Evolutionary conservation across 306 rosid species (phyloP), one percentile per base, ranked within the genome.

Genomic region (Rubus idaeus): DNA sequence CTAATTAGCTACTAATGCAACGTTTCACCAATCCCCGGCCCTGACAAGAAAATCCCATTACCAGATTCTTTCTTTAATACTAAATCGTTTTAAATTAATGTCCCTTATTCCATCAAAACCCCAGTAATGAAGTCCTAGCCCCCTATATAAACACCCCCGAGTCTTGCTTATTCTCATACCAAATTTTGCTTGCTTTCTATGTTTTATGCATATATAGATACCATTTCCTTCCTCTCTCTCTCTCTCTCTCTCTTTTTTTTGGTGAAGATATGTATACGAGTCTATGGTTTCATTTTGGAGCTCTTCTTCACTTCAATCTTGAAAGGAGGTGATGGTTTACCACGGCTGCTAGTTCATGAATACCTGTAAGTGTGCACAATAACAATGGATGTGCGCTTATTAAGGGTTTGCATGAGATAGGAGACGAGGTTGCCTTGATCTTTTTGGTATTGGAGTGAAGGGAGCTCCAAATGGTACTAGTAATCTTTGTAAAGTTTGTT

Each of bases 381-480:
- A 17, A 7, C 16, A 16, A 51, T 50, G 53, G 8, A 30, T 23
- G 16, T 26, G 76, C 70, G 17, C 46, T 47, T 47, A 20, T 68
- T 55, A 44, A 70, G 69, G 76, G 76, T 69, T 78, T 78, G 81
- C 61, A 44, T 70, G 80, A 57, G 21, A 16, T 70, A 18, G 60
- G 70, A 78, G 76, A 78, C 10, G 76, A 47, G 76, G 70, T 47
- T 78, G 40, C 62, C 56, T 70, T 35, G 50, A 46, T 56, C 55
- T 77, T 78, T 55, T 78, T 70, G 52, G 70, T 58, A 57, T 70
- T 78, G 81, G 50, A 66, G 71, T 78, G 81, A 70, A 89, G 87
- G 87, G 87, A 86, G 90, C 80, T 86, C 83, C 68, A 35, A 16
- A 26, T 61, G 30, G 12, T 18, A 20, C 7, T 56, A 20, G 30